phyloP scores from a whole-genome alignment of 208 protist genomes.

The Acanthamoeba castellanii region DNA sequence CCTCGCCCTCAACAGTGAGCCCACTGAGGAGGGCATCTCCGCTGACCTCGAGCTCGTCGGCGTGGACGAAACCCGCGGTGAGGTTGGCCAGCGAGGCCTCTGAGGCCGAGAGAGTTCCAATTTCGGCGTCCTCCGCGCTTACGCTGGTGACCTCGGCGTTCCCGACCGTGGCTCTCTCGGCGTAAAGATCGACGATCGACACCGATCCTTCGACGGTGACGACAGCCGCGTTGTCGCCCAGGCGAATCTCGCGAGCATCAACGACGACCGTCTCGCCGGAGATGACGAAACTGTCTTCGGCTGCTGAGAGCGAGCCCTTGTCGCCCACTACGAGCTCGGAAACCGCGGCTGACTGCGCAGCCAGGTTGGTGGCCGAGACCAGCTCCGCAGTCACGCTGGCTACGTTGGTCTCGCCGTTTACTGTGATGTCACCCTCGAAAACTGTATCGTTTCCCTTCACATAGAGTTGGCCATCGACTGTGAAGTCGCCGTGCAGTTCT shows the following conservation, averaged over 20 bases:
- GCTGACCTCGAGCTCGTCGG: neutral
- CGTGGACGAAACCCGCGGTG: neutral
- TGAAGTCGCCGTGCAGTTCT: constrained; percentile 52
- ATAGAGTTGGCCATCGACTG: neutral
- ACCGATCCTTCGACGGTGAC: neutral
- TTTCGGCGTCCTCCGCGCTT: neutral
- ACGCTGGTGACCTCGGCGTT: neutral
- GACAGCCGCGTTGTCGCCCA: neutral
- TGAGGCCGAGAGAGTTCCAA: neutral
- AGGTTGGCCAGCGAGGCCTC: neutral
- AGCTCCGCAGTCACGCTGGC: neutral
- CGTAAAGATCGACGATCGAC: neutral
- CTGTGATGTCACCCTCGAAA: constrained; percentile 14
- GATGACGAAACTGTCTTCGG: neutral
- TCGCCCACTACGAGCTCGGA: neutral
- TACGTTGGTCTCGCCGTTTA: neutral
- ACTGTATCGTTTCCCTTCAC: neutral
- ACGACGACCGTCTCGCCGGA: neutral
- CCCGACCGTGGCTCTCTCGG: neutral
- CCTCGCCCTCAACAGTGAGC: neutral
- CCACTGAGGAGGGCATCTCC: neutral
- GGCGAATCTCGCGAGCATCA: neutral
- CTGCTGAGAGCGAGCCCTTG: neutral
- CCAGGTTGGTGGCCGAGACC: neutral
- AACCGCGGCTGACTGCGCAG: neutral